A percentile compares a stretch with the other conserved stretches of the same genome.
Conservation (phyloP, 2,329 filamentous ascomycete genomes). For the Onygenales sp. region DNA sequence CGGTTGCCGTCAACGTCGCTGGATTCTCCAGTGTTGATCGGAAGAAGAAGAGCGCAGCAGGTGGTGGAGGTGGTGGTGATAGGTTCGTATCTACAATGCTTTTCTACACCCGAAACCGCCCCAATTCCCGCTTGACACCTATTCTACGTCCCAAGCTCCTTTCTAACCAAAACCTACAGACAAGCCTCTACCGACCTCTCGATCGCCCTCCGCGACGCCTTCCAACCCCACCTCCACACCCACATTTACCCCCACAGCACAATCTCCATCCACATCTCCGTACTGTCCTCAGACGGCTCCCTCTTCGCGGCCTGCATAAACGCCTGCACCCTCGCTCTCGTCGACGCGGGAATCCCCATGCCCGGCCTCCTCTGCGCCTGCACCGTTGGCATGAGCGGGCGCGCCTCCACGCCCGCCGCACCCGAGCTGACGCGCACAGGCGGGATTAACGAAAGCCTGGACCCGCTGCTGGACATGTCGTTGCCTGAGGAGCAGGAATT, state of each 20-base stretch:
- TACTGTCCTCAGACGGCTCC: conserved; percentile 83
- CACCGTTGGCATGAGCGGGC: conserved; percentile 62
- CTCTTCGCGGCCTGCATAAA: conserved; percentile 85
- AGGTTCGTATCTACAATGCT: conserved; percentile 48
- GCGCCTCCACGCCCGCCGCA: conserved; percentile 31
- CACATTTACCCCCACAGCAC: conserved; percentile 82
- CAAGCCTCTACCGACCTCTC: conserved; percentile 49
- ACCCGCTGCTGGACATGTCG: conserved; percentile 36
- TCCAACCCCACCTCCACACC: conserved; percentile 69
- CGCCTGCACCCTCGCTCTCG: conserved; percentile 78
- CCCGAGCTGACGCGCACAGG: conserved; percentile 6
- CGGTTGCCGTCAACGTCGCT: conserved; percentile 74
- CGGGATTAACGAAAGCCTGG: conserved; percentile 29
- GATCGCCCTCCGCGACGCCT: conserved; percentile 66
- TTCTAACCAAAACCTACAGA: conserved; percentile 36
- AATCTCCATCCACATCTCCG: conserved; percentile 73
- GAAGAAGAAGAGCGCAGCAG: conserved; percentile 46
- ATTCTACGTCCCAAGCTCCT: not conserved
- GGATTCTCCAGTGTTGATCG: conserved; percentile 83
- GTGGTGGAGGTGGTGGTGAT: conserved; percentile 54
- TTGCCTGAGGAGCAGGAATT: conserved; percentile 57
- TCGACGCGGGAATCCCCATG: conserved; percentile 95
- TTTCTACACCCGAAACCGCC: not conserved
- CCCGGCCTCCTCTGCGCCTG: conserved; percentile 81
- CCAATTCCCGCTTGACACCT: not conserved